Evolutionary conservation across 208 protist species (phyloP).

Genomic region (Leishmania martiniquensis): DNA sequence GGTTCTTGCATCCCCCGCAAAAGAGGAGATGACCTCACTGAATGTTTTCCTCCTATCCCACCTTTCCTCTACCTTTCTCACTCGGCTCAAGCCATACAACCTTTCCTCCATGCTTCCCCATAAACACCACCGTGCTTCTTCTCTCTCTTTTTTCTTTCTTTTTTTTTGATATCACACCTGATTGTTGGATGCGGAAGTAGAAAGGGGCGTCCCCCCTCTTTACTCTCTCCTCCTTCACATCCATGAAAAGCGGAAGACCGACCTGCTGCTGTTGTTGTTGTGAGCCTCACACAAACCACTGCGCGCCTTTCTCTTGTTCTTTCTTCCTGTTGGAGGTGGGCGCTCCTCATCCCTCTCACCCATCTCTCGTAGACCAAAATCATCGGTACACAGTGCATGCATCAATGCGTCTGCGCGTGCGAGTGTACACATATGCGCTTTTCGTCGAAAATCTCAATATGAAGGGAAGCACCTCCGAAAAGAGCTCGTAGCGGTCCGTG

Average conservation of each 20-base stretch:
- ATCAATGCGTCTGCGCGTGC: neutral
- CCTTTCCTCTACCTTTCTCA: neutral
- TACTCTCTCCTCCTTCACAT: neutral
- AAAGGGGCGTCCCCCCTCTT: neutral
- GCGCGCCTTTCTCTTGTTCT: neutral
- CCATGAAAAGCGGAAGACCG: neutral
- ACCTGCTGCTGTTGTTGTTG: neutral
- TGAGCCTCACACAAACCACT: neutral
- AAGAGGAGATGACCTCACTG: neutral
- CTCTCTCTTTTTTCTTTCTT: no score
- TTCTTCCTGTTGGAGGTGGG: neutral
- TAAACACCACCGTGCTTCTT: no score
- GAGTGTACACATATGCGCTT: neutral
- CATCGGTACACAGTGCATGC: no score
- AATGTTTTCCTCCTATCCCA: neutral
- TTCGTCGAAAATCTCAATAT: no score
- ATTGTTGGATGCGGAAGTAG: neutral
- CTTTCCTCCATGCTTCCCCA: neutral
- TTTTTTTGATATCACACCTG: neutral
- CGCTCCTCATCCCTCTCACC: conserved; percentile 3
- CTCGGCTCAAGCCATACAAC: neutral
- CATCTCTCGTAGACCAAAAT: neutral
- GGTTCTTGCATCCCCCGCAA: neutral
- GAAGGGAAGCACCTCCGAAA: neutral
- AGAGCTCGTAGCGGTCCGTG: neutral